Percentiles rank a stretch among this genome's conserved stretches.
These are phyloP conservation scores for Candida silvatica DNA, from an alignment of 805 yeast species.

Conservation along the genomic window DNA sequence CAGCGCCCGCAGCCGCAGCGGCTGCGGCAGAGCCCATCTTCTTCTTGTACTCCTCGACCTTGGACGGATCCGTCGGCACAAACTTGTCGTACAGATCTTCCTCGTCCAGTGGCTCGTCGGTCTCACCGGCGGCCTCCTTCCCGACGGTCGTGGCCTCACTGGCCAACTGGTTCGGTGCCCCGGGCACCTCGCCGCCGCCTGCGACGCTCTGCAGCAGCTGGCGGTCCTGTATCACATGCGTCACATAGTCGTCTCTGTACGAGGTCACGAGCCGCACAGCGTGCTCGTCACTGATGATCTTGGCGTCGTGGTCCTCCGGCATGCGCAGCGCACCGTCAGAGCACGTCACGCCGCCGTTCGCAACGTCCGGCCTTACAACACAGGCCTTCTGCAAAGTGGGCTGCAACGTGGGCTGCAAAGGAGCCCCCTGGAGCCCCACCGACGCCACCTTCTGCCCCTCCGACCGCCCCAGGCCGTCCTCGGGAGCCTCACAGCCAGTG, in stretches of 20 bases:
- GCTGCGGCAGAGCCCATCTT: too few species aligned
- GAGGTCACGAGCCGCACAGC: constrained; percentile 8
- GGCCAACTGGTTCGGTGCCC: neutral
- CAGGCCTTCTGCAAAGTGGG: too few species aligned
- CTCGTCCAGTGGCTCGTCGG: constrained; percentile 11
- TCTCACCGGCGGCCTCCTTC: constrained; percentile 1
- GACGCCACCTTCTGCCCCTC: too few species aligned
- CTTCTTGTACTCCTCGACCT: constrained; percentile 12
- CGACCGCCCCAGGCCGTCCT: too few species aligned
- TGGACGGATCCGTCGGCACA: constrained; percentile 18
- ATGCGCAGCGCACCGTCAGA: too few species aligned
- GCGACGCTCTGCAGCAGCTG: too few species aligned
- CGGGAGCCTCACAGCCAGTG: constrained; percentile 5
- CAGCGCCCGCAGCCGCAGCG: too few species aligned
- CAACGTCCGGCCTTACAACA: too few species aligned
- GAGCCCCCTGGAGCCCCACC: too few species aligned
- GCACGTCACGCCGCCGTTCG: too few species aligned
- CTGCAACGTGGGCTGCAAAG: too few species aligned
- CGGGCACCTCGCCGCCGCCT: too few species aligned
- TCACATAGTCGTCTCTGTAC: constrained; percentile 7
- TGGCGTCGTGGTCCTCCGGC: constrained; percentile 9
- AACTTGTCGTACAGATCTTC: constrained; percentile 24
- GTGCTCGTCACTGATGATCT: constrained; percentile 13
- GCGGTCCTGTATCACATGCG: constrained; percentile 8
- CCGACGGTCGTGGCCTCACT: neutral